Conservation (phyloP, 2,329 filamentous ascomycete genomes). For the Neopestalotiopsis sp. region DNA sequence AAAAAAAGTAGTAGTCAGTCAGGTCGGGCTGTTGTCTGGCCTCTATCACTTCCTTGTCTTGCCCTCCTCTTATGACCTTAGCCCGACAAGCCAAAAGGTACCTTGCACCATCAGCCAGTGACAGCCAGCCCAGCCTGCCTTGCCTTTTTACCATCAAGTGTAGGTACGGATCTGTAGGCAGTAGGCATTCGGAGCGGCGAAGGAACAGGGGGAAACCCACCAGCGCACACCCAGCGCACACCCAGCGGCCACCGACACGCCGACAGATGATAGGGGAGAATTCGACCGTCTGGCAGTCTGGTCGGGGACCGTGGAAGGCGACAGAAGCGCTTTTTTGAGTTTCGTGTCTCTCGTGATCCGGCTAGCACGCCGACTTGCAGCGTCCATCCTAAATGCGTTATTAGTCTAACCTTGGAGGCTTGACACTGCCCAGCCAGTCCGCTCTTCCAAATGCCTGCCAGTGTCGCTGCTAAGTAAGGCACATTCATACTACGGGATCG, state of each 20-base stretch:
- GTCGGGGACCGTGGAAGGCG: not conserved
- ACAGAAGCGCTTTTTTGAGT: constrained; percentile 10
- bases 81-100: not conserved
- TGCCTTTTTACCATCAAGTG: not conserved
- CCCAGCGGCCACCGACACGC: not conserved
- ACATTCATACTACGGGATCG: too few relatives aligned
- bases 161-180: too few relatives aligned
- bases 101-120: not conserved
- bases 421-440: not conserved
- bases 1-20: too few relatives aligned
- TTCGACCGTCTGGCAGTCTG: not conserved
- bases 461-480: too few relatives aligned
- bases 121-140: too few relatives aligned
- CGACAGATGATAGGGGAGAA: constrained; percentile 4
- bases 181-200: constrained; percentile 12
- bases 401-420: not conserved
- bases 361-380: not conserved
- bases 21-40: not conserved
- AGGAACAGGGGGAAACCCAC: constrained; percentile 14
- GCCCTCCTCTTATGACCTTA: not conserved
- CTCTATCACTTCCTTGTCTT: not conserved
- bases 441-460: too few relatives aligned
- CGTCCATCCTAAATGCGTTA: not conserved
- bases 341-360: constrained; percentile 1
- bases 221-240: not conserved